Evolutionary conservation across 768 basidiomycete genomes (phyloP).

Genomic region (Rickenella mellea): DNA sequence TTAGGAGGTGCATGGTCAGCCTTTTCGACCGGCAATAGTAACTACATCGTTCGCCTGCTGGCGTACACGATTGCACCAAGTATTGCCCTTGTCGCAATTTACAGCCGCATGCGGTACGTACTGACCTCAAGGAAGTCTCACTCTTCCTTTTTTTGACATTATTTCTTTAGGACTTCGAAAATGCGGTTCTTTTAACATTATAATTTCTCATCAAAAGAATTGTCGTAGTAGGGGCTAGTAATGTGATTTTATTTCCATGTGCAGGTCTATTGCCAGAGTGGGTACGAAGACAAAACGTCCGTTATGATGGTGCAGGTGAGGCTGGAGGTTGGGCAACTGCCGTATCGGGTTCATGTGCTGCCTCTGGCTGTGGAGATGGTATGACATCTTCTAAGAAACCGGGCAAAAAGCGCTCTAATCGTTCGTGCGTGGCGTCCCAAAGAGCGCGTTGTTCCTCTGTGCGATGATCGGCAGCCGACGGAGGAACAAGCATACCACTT

Average conservation of each 20-base stretch:
- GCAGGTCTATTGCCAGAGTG: background rate
- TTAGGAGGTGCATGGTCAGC: constrained; percentile 64
- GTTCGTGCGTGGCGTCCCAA: constrained; percentile 79
- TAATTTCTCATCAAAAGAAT: background rate
- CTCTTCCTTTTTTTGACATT: constrained; percentile 1
- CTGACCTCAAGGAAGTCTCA: too few species aligned
- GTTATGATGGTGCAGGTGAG: background rate
- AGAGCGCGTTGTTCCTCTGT: constrained; percentile 56
- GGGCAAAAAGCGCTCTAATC: constrained; percentile 86
- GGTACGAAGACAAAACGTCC: background rate
- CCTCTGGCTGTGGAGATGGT: constrained; percentile 24
- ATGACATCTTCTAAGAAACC: constrained; percentile 76
- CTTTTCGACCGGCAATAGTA: constrained; percentile 38
- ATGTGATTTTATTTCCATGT: background rate
- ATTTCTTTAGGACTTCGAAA: background rate
- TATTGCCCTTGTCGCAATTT: constrained; percentile 24
- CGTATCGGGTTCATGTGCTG: constrained; percentile 4
- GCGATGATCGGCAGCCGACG: constrained; percentile 34
- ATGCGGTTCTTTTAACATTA: constrained; percentile 23
- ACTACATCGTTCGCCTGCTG: constrained; percentile 31
- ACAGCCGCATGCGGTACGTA: too few species aligned
- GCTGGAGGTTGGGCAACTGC: background rate
- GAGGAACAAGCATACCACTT: constrained; percentile 71
- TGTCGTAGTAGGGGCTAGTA: background rate
- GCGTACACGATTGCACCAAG: constrained; percentile 50